Conservation (phyloP, 495 filamentous ascomycete species). For the Penicillium steckii region DNA sequence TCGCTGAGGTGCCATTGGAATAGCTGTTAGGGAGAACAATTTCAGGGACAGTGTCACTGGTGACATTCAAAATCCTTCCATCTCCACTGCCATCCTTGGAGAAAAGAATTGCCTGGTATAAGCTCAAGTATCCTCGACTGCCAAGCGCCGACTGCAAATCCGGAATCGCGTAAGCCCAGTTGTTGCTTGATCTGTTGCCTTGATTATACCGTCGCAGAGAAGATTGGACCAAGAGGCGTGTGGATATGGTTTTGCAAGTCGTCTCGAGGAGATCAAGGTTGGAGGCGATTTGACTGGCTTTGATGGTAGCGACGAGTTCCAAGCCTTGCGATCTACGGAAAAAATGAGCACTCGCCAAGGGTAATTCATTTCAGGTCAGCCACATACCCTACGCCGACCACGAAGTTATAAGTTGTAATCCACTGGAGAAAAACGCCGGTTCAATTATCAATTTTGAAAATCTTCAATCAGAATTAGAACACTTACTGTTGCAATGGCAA, state of each 20-base stretch:
- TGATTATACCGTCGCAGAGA: slow-evolving; percentile 61
- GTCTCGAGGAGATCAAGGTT: slow-evolving; percentile 73
- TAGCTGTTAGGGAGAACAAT: slow-evolving; percentile 57
- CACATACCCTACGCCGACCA: slow-evolving; percentile 59
- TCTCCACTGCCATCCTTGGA: slow-evolving; percentile 57
- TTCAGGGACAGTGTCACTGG: slow-evolving; percentile 40
- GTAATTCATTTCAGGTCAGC: background rate
- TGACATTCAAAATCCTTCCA: slow-evolving; percentile 59
- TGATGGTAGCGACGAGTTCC: slow-evolving; percentile 77
- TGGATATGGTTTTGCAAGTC: slow-evolving; percentile 62
- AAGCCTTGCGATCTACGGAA: slow-evolving; percentile 51
- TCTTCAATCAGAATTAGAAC: background rate
- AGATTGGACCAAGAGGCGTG: slow-evolving; percentile 64
- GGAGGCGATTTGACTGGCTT: slow-evolving; percentile 75
- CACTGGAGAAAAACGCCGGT: slow-evolving; percentile 47
- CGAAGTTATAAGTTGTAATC: slow-evolving; percentile 74
- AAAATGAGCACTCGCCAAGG: background rate
- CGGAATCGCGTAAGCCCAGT: slow-evolving; percentile 52
- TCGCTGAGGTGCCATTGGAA: slow-evolving; percentile 54
- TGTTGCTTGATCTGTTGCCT: slow-evolving; percentile 49
- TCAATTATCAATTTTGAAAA: too few relatives aligned
- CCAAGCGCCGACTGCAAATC: slow-evolving; percentile 65
- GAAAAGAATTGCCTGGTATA: slow-evolving; percentile 66
- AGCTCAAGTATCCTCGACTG: slow-evolving; percentile 38
- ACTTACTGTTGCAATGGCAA: slow-evolving; percentile 62